These are phyloP conservation scores for Quercus glauca DNA, from an alignment of 306 rosid species.

Conservation along the genomic window DNA sequence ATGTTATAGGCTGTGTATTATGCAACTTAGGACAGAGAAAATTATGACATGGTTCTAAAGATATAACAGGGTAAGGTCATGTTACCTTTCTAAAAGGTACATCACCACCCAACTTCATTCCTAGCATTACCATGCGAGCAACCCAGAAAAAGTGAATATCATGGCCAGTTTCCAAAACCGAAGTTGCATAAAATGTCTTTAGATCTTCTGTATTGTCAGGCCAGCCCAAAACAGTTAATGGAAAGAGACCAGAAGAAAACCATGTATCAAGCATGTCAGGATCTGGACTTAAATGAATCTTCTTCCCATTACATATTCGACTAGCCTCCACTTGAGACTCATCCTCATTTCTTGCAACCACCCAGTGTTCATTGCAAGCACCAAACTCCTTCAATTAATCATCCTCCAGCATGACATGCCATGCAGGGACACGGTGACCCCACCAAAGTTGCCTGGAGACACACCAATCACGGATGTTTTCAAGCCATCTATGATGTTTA, in stretches of 20 bases:
- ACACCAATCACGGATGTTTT: conserved; percentile 90
- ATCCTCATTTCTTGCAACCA: conserved; percentile 72
- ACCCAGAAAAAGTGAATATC: conserved; percentile 97
- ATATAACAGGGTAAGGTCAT: neutral
- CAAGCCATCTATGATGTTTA: conserved; percentile 76
- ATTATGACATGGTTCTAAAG: neutral
- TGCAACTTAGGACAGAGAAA: neutral
- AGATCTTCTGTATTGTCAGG: conserved; percentile 82
- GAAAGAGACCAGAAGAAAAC: conserved; percentile 96
- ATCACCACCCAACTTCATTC: conserved; percentile 79
- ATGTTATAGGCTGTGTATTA: neutral
- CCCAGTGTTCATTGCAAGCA: conserved; percentile 69
- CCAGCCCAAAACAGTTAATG: conserved; percentile 90
- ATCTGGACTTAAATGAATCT: conserved; percentile 60
- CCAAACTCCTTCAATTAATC: conserved; percentile 70
- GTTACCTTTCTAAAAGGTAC: conserved; percentile 74
- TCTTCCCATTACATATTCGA: conserved; percentile 53
- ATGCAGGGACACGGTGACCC: conserved; percentile 96
- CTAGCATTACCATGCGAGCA: conserved; percentile 96
- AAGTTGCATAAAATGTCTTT: conserved; percentile 86
- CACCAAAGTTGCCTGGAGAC: conserved; percentile 97
- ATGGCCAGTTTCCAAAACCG: conserved; percentile 93
- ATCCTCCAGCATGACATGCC: conserved; percentile 73
- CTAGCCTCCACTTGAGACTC: conserved; percentile 69
- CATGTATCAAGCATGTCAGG: conserved; percentile 97